These are phyloP conservation scores for Colletotrichum acutatum DNA, from an alignment of 2,329 filamentous ascomycete species.

Conservation along the genomic window DNA sequence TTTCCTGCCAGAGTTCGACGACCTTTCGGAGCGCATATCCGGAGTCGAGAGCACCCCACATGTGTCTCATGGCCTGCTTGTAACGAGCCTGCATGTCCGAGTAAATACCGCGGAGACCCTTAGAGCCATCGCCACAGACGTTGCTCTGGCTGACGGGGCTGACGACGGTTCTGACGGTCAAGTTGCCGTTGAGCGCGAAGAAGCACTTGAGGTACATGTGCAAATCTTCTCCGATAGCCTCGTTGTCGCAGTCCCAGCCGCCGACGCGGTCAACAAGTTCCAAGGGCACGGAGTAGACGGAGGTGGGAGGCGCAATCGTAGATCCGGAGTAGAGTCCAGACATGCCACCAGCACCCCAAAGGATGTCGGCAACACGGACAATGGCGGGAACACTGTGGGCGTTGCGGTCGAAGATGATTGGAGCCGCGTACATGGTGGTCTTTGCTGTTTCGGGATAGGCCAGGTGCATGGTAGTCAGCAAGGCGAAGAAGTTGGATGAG, in stretches of 20 bases:
- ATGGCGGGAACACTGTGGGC: constrained; percentile 74
- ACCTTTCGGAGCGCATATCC: constrained; percentile 72
- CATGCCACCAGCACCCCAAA: constrained; percentile 78
- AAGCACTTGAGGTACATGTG: constrained; percentile 86
- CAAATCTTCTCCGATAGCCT: constrained; percentile 80
- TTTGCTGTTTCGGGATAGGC: constrained; percentile 67
- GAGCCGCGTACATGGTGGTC: constrained; percentile 75
- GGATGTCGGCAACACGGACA: constrained; percentile 77
- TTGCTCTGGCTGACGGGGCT: constrained; percentile 80
- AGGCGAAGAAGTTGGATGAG: constrained; percentile 73
- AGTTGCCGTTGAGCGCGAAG: constrained; percentile 76
- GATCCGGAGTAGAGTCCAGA: constrained; percentile 75
- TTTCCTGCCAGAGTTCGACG: constrained; percentile 66
- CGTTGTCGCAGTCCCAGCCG: constrained; percentile 77
- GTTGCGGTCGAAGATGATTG: constrained; percentile 80
- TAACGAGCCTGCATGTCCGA: constrained; percentile 74
- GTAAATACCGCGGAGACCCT: constrained; percentile 63
- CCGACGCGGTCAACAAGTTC: constrained; percentile 74
- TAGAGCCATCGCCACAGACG: constrained; percentile 68
- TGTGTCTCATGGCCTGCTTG: constrained; percentile 78
- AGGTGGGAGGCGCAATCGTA: constrained; percentile 75
- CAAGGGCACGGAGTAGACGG: constrained; percentile 78
- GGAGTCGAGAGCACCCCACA: constrained; percentile 80
- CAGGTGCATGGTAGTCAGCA: constrained; percentile 72
- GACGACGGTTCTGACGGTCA: constrained; percentile 71